A percentile compares a stretch with the other conserved stretches of the same genome.
These are phyloP conservation scores for Citrullus colocynthis DNA, from an alignment of 306 rosid species.

Conservation along the genomic window DNA sequence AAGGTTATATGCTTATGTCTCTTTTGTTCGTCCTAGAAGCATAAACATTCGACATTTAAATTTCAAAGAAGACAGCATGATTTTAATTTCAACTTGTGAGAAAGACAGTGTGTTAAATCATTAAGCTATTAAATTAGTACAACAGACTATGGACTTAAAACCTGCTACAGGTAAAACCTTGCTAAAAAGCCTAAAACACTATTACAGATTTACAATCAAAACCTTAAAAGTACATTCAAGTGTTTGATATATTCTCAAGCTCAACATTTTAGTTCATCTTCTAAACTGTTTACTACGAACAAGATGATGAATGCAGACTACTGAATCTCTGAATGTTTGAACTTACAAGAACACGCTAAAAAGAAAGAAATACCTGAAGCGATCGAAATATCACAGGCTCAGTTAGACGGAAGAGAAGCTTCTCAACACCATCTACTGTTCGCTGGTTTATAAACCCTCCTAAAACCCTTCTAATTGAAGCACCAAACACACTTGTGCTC, in stretches of 20 bases:
- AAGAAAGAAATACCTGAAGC: constrained; percentile 46
- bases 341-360: neutral
- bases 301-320: neutral
- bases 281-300: neutral
- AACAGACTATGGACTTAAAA: neutral
- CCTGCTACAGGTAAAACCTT: neutral
- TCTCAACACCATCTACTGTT: constrained; percentile 70
- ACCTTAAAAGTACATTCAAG: neutral
- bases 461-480: constrained; percentile 63
- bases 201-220: neutral
- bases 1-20: neutral
- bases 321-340: neutral
- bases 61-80: neutral
- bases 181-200: neutral
- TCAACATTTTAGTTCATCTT: neutral
- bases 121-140: neutral
- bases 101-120: neutral
- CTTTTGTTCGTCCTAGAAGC: neutral
- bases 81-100: neutral
- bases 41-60: neutral
- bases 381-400: constrained; percentile 91
- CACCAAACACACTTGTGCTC: constrained; percentile 37
- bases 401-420: constrained; percentile 54
- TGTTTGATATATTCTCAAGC: neutral
- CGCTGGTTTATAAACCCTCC: constrained; percentile 78